Evolutionary conservation across 805 yeast genomes (phyloP), one percentile per base, ranked within the genome.

Genomic region (Brettanomyces sp.): DNA sequence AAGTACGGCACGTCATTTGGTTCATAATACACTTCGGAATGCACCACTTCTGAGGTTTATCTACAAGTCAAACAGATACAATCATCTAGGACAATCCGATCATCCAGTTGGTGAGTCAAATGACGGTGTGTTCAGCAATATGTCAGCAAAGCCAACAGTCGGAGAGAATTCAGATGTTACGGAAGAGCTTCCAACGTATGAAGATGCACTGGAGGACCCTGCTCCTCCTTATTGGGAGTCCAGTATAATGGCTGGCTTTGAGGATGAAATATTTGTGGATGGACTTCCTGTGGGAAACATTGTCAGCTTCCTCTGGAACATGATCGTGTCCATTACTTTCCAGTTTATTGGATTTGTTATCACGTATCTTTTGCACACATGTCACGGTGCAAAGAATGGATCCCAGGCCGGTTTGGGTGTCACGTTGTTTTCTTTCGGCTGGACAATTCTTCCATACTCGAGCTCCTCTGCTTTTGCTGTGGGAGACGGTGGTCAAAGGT

Each of bases 141-240:
- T 93, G 55, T 77, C 85, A 55, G 98, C 98, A 3, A 91, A 90
- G 58, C 96, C 96, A 4, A 48, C 60, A 5, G 55, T 50, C 0
- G 22, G 42, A 3, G 45, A 47, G 3, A 91, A 82, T 42, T 59
- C 74, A 0, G 58, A 62, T 14, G 59, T 60, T 37, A 63, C 68
- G 9, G 90, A 83, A 49, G 82, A 86, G 36, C 75, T 79, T 21
- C 98, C 98, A 3, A 73, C 95, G 0, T 93, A 93, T 65, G 96
- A 87, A 47, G 98, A 90, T 59, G 98, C 96, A 0, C 87, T 96
- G 0, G 84, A 88, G 3, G 99, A 93, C 60, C 77, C 93, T 13
- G 80, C 95, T 0, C 99, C 99, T 0, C 95, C 96, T 36, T 93
- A 93, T 64, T 93, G 97, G 95, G 99, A 93, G 63, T 79, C 90